Percentiles rank a stretch among this genome's conserved stretches.
These are phyloP conservation scores for Colletotrichum filicis DNA, from an alignment of 2,329 filamentous ascomycete species.

Conservation along the genomic window DNA sequence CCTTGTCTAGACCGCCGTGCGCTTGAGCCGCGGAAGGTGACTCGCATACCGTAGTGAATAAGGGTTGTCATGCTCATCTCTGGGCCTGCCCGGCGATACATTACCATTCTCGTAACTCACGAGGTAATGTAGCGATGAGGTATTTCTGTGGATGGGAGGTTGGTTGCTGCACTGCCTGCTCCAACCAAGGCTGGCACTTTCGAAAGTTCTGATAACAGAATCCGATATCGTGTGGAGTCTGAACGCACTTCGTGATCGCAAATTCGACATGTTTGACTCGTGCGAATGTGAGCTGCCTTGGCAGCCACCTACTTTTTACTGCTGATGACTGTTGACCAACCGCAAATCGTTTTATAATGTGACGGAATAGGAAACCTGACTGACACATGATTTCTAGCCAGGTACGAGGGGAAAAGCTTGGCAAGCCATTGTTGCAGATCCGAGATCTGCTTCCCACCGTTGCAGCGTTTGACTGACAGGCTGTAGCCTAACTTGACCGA, in stretches of 20 bases:
- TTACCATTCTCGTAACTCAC: background rate
- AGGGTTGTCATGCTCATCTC: background rate
- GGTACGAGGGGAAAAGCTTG: conserved; percentile 10
- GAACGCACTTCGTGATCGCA: conserved; percentile 19
- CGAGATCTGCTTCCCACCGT: conserved; percentile 8
- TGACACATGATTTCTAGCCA: background rate
- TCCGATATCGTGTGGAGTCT: conserved; percentile 9
- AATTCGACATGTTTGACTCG: conserved; percentile 28
- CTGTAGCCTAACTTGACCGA: background rate
- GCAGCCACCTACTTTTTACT: conserved; percentile 10
- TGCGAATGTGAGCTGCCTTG: conserved; percentile 7
- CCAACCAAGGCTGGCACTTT: background rate
- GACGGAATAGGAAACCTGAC: background rate
- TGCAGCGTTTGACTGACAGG: background rate
- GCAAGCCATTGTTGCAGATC: conserved; percentile 10
- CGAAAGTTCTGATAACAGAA: background rate
- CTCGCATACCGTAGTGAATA: conserved; percentile 5
- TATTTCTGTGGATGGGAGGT: background rate
- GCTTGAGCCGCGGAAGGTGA: background rate
- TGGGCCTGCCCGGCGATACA: background rate
- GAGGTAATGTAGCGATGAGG: conserved; percentile 11
- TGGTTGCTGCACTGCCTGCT: background rate
- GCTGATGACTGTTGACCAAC: background rate
- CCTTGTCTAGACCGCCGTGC: background rate
- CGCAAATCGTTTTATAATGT: background rate